Base-by-base conservation (phyloP, 768 basidiomycete species). In the Mycena capillaripes region DNA sequence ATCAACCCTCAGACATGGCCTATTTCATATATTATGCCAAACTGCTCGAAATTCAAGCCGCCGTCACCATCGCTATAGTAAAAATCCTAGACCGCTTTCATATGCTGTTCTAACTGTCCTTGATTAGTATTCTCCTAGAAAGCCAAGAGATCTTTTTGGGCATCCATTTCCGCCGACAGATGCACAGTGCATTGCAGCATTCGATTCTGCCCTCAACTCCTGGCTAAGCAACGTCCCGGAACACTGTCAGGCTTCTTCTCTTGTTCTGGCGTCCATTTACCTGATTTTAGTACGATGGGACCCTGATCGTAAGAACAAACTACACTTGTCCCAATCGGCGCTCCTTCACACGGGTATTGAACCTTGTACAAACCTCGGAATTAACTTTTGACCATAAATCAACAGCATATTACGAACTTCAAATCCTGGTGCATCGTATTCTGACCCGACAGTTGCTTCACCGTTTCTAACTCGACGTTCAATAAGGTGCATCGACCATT, bases 171-270 rank as follows among this genome's bases (percentile, higher is more conserved):
- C 79, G 7, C 80, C 86, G 30, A 89, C 89, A 87, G 87, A 89
- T 64, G 82, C 88, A 42, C 81, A 84, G 50, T 84, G 87, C 30
- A 88, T 92, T 6, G 38, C 38, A 86, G 88, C 89, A 62, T 84
- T 93, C 12, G 92, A 93, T 79, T 89, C 89, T 4, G 85, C 87
- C 3, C 77, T 93, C 23, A 92, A 92, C 70, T 83, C 85, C 19
- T 93, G 92, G 92, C 82, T 89, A 1, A 87, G 90, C 58, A 79
- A 84, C 2, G 82, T 92, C 4, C 91, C 91, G 8, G 80, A 82
- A 19, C 85, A 86, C 52, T 68, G 86, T 86, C 65, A 55, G 82
- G 16, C 46, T 29, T 59, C 19, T 21, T 12, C 16, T 29, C 29
- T 52, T 19, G 4, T 7, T 21, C 32, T n/a, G n/a, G n/a, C n/a